Base-by-base conservation (phyloP, 192 early-diverging fungal species). In the Chytriomyces confervae region DNA sequence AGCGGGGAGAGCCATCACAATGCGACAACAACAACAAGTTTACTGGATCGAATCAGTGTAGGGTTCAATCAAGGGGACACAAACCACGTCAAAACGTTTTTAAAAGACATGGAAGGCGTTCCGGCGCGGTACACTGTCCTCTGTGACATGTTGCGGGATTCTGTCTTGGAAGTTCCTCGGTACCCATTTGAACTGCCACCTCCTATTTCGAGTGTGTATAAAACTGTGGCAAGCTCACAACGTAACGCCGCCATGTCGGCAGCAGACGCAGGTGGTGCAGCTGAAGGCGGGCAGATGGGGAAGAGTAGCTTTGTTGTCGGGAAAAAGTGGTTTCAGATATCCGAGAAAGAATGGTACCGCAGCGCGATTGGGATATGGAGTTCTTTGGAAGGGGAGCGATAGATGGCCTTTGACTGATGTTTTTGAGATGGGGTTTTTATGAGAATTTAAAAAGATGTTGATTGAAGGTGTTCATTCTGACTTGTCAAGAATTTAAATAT, bases 311-410 rank as follows among this genome's bases (percentile, higher is more conserved):
- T 63, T 7, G 20, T 72, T 23, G 16, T 61, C 5, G 50, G 73
- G 46, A 20, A 23, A 50, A 78, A 70, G 29, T 62, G 77, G 77
- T 78, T 78, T 49, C 77, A 78, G 24, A 61, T 71, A 7, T 44
- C 50, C n/a, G 77, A 78, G 48, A 18, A 57, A 46, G 77, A 78
- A 68, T 78, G 77, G 77, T 60, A 57, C 13, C 61, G 71, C 16
- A 23, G 20, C 43, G 77, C 68, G 9, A 46, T 62, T 43, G 72
- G 62, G n/a, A 61, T 61, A 20, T 74, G 72, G 72, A 63, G 44
- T 4, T 8, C 36, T 20, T 27, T 63, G 72, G 72, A 63, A 74
- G 36, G 36, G 36, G 53, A 57, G 53, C 20, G 53, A 57, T 13
- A 20, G 53, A 57, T 20, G 2, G 16, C 20, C 20, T 57, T n/a